Base-by-base conservation (phyloP, 2,329 filamentous ascomycete genomes). In the Fusarium mexicanum region DNA sequence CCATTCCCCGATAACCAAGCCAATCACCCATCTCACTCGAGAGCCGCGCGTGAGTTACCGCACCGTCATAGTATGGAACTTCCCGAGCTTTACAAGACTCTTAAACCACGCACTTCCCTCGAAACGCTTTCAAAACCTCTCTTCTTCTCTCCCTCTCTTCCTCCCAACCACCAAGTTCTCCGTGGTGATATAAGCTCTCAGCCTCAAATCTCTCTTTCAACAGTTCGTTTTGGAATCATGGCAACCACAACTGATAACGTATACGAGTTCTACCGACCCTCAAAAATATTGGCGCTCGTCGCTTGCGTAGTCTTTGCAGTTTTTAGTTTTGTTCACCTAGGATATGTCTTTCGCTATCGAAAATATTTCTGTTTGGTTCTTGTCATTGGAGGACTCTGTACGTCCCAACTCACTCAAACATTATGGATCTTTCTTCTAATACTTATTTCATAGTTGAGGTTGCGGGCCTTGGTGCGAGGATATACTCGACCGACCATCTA, bases 391-490 rank as follows among this genome's bases (percentile, higher is more conserved):
- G 48, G 59, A 12, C 31, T 61, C 22, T 61, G 48, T 61, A 44
- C 0, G 48, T 33, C 11, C 4, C 24, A 13, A 9, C 18, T 17
- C 13, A 20, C 17, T 0, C 9, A 26, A 7, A 14, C 13, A 9
- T 8, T 10, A 10, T 29, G 44, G 44, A 22, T 1, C 12, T 0
- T 10, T 0, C 2, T 33, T 22, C 47, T 41, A 2, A 33, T 2
- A 22, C 9, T 37, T 12, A 10, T 11, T 8, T 11, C 3, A n/a
- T 26, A 55, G 59, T 43, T 61, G 37, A 55, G 20, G 17, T 18
- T 7, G 48, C 37, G 9, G 47, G 59, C 1, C 47, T 61, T 29
- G 29, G n/a, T 0, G 26, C 18, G 12, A 51, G 47, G 24, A 18
- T 55, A 43, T 55, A 61, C 26, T 61, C 59, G 10, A 24, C 26